Conservation (phyloP, 2,329 filamentous ascomycete genomes). For the Xylaria sp. region DNA sequence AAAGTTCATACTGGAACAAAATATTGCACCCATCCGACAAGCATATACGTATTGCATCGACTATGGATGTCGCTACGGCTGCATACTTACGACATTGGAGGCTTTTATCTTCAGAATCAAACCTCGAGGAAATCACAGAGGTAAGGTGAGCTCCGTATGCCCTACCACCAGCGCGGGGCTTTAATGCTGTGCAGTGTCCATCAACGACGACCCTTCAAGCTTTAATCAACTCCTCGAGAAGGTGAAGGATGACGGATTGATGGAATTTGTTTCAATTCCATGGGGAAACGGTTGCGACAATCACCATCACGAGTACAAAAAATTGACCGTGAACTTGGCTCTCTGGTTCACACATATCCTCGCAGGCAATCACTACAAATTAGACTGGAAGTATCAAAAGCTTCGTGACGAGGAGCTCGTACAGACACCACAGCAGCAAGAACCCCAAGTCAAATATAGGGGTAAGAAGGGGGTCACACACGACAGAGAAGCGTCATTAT, state of each 20-base stretch:
- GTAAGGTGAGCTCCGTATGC: not conserved
- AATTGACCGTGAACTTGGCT: slow-evolving; percentile 10
- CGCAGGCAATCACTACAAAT: not conserved
- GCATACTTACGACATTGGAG: slow-evolving; percentile 2
- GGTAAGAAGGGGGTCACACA: no score
- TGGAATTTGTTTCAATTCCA: not conserved
- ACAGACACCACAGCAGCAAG: no score
- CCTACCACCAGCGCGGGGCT: no score
- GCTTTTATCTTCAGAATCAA: slow-evolving; percentile 1
- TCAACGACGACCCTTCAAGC: not conserved
- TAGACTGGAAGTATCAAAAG: not conserved
- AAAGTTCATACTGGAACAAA: not conserved
- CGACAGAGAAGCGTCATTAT: no score
- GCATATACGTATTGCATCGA: slow-evolving; percentile 1
- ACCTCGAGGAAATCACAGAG: not conserved
- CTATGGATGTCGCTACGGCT: not conserved
- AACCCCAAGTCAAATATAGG: no score
- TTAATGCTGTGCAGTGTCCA: no score
- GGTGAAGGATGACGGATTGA: not conserved
- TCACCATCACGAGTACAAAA: slow-evolving; percentile 3
- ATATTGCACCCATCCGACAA: slow-evolving; percentile 1
- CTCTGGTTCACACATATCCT: slow-evolving; percentile 13
- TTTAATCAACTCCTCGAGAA: not conserved
- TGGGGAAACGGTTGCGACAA: not conserved
- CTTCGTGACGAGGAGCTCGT: not conserved